Evolutionary conservation across 202 grass and related monocot species (phyloP), one percentile per base, ranked within the genome.

Genomic region (Hordeum pubiflorum): DNA sequence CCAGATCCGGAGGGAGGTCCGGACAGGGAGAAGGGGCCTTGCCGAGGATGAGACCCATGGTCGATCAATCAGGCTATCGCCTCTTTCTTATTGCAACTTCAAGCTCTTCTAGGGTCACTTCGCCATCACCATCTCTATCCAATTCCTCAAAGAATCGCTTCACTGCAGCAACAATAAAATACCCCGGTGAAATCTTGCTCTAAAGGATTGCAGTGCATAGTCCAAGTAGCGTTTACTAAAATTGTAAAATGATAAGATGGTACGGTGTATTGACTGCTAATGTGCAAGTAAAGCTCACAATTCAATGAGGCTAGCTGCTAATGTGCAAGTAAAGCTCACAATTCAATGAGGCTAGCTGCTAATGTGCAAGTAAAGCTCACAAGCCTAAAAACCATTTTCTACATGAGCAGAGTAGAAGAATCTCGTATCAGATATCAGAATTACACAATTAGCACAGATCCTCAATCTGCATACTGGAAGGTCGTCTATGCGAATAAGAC

Each of bases 101-200:
- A 54, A 93, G 90, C 79, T 98, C 95, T 83, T 98, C 92, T 17
- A 98, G 77, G 63, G 88, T 98, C 59, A 98, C 90, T 71, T 91
- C 88, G 10, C 90, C 95, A 80, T 98, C 92, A 74, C 88, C 84
- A 84, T 94, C 90, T 91, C 95, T 87, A 46, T 98, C 95, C 36
- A 98, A 77, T 64, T 94, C 95, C 82, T 95, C 86, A 86, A 98
- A 98, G 83, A 98, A 98, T 9, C 86, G 68, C 85, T 79, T 98
- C 87, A 90, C 95, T 93, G 84, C 36, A 81, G 48, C 38, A 82
- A 58, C 24, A 6, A 78, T 71, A 72, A 71, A 11, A 71, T 14
- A 10, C 23, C 2, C 23, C 26, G 33, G 72, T 55, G 52, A 56
- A 77, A 69, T 76, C 2, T 48, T 48, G 13, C 1, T 56, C 14